Percentiles rank a stretch among this genome's conserved stretches.
These are phyloP conservation scores for Yamadazyma sp. DNA, from an alignment of 1,139 yeast species.

Conservation along the genomic window DNA sequence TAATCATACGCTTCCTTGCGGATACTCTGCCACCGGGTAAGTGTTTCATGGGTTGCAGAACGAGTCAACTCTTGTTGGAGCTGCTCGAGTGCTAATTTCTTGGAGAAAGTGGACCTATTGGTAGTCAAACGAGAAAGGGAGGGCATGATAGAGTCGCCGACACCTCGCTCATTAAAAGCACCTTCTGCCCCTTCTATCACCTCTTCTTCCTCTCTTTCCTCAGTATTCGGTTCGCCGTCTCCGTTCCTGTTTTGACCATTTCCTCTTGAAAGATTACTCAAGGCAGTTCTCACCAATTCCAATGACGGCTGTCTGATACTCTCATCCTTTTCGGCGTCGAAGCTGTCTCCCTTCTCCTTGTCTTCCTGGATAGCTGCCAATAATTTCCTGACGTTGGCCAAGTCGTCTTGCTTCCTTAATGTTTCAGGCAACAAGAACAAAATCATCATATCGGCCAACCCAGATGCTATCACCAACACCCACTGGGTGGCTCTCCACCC, in stretches of 20 bases:
- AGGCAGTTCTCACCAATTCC: conserved; percentile 6
- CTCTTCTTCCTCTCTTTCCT: not conserved
- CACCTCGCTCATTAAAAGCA: conserved; percentile 24
- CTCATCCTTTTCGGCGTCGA: conserved; percentile 12
- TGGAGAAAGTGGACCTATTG: conserved; percentile 34
- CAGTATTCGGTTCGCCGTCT: too few relatives aligned
- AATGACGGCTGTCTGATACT: conserved; percentile 16
- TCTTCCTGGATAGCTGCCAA: conserved; percentile 19
- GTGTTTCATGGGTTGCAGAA: conserved; percentile 13
- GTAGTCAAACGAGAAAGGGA: conserved; percentile 37
- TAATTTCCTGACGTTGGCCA: conserved; percentile 48
- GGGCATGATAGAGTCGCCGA: conserved; percentile 41
- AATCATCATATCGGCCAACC: conserved; percentile 49
- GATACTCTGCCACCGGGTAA: conserved; percentile 15
- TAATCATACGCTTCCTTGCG: conserved; percentile 38
- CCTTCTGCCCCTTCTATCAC: conserved; percentile 12
- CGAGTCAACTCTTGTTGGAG: conserved; percentile 23
- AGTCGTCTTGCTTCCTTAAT: conserved; percentile 53
- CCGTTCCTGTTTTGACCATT: too few relatives aligned
- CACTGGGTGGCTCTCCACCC: conserved; percentile 92
- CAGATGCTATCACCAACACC: conserved; percentile 72
- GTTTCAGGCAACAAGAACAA: conserved; percentile 75
- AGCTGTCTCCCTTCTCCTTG: conserved; percentile 4
- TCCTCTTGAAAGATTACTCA: conserved; percentile 9
- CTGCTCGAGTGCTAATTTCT: conserved; percentile 26